phyloP scores from a whole-genome alignment of 352 stramenopile genomes.

The Elongisporangium prolatum region DNA sequence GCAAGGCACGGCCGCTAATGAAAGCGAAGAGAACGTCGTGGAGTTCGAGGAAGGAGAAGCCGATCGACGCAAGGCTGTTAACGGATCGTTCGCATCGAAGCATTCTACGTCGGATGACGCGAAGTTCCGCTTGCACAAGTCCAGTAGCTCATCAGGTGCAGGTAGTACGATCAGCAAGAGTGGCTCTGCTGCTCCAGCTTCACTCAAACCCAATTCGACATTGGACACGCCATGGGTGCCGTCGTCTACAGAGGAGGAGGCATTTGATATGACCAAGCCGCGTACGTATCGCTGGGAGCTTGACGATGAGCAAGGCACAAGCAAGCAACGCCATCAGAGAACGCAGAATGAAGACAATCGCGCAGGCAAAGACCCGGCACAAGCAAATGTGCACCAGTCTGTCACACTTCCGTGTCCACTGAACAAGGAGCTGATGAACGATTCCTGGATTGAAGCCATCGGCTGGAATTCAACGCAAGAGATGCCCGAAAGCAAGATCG shows the following conservation, averaged over 20 bases:
- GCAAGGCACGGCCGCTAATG: slow-evolving; percentile 1
- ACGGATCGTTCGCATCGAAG: not conserved
- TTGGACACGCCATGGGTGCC: slow-evolving; percentile 22
- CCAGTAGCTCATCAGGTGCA: not conserved
- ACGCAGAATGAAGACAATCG: slow-evolving; percentile 5
- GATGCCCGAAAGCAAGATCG: slow-evolving; percentile 75
- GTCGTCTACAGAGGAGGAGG: slow-evolving; percentile 11
- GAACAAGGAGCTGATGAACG: slow-evolving; percentile 66
- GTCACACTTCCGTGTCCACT: slow-evolving; percentile 34
- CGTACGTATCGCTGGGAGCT: slow-evolving; percentile 78
- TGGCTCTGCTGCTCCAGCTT: not conserved
- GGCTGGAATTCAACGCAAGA: slow-evolving; percentile 76
- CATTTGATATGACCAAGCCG: slow-evolving; percentile 76
- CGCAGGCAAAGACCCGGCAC: not conserved
- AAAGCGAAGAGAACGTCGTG: slow-evolving; percentile 21
- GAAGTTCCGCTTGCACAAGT: not conserved
- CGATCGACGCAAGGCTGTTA: not conserved
- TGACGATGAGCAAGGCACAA: slow-evolving; percentile 11
- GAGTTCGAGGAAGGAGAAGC: slow-evolving; percentile 39
- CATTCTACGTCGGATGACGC: not conserved
- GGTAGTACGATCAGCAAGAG: not conserved
- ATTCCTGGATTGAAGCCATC: slow-evolving; percentile 71
- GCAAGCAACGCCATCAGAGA: slow-evolving; percentile 4
- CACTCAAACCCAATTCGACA: not conserved
- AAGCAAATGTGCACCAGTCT: slow-evolving; percentile 5